phyloP scores from a whole-genome alignment of 345 rosid species.

The Populus ilicifolia region DNA sequence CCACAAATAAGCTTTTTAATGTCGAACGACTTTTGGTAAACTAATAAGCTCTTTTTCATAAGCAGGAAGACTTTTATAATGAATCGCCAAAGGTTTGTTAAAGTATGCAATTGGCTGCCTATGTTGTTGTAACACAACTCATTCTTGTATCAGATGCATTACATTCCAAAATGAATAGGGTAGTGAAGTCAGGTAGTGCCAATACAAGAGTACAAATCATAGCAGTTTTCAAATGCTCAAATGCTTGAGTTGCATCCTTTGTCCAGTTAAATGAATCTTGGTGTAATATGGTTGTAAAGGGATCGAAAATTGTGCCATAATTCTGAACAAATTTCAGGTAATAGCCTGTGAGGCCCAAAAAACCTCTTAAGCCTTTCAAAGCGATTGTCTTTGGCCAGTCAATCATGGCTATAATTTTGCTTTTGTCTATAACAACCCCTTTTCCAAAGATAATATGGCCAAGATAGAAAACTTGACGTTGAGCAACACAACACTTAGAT shows the following conservation, averaged over 20 bases:
- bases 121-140: too few species aligned
- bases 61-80: too few species aligned
- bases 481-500: background rate
- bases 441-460: background rate
- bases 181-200: background rate
- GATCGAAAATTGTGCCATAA: background rate
- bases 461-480: background rate
- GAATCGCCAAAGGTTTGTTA: background rate
- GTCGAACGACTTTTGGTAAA: background rate
- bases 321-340: too few species aligned
- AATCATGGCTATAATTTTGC: background rate
- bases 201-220: too few species aligned
- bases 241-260: too few species aligned
- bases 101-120: background rate
- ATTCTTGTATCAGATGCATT: background rate
- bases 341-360: background rate
- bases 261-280: too few species aligned
- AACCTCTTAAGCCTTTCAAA: background rate
- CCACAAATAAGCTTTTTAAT: too few species aligned
- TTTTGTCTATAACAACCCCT: too few species aligned
- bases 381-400: accelerated
- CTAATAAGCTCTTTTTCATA: background rate
- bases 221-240: too few species aligned
- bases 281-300: too few species aligned
- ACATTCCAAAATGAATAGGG: background rate